Base-by-base conservation (phyloP, 768 basidiomycete species). In the Collybia sp. region DNA sequence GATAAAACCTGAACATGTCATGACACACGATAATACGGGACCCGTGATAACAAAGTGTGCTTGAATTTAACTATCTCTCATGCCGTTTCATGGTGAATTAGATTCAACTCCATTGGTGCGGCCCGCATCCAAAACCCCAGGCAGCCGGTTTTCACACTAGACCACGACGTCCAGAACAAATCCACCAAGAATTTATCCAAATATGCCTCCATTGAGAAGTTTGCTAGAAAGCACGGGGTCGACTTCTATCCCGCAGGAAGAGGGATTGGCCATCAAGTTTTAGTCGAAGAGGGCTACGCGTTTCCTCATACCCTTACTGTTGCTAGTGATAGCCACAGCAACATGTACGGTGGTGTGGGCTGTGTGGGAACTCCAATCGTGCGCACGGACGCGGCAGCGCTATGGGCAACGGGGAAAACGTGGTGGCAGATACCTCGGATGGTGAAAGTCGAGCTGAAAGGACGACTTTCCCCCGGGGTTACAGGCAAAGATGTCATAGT, bases 351-450 rank as follows among this genome's bases (percentile, higher is more conserved):
- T 13, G 96, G 94, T 30, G 90, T 99, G 3, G 95, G 93, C 1
- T 95, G 94, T 58, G 82, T 99, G 2, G 96, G 96, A 2, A 99
- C 96, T 0, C 93, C 96, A 0, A 96, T 98, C 52, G 96, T 98
- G 5, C 82, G 96, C 42, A 97, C 92, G 11, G 93, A 95, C 53
- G 89, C 90, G 16, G 93, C 93, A 0, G 95, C 88, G 16, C 76
- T 99, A 10, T 99, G 96, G 96, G 93, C 96, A 11, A 98, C 96
- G 0, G 93, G 94, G 16, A 91, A 88, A 63, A 98, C 96, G 1
- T 99, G 96, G 96, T 98, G 95, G 96, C 96, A 98, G 67, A 85
- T 99, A 30, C 96, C 96, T 12, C 81, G 92, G 3, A 93, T 97
- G 80, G 81, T 99, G 62, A 93, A 89, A 49, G 95, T 98, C 50